Conservation (phyloP, 1,284 basidiomycete species). For the Hortiboletus rubellus region DNA sequence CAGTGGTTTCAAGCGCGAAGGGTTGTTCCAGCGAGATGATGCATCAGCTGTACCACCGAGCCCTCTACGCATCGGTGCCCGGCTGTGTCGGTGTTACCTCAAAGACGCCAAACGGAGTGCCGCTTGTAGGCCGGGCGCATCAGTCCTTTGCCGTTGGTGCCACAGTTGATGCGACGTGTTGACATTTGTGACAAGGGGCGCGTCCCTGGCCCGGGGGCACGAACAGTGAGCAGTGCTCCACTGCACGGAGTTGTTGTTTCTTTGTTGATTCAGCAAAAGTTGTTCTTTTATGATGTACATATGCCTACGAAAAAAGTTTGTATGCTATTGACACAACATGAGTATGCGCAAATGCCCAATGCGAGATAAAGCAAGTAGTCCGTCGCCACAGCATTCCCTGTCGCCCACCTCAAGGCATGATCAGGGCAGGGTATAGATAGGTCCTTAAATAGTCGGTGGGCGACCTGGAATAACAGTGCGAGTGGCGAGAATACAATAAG, state of each 20-base stretch:
- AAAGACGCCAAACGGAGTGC: conserved; percentile 8
- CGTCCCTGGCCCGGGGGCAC: not conserved
- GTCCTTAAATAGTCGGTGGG: conserved; percentile 33
- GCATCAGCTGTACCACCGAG: conserved; percentile 11
- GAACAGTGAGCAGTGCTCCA: conserved; percentile 9
- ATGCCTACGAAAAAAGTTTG: conserved; percentile 33
- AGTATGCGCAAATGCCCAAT: conserved; percentile 30
- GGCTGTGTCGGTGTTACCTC: conserved; percentile 24
- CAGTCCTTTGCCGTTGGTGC: conserved; percentile 3
- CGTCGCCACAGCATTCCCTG: conserved; percentile 23
- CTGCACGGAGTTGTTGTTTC: not conserved
- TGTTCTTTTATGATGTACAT: conserved; percentile 36
- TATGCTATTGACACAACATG: conserved; percentile 43
- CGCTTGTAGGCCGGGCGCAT: not conserved
- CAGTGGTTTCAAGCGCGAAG: not conserved
- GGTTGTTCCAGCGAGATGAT: conserved; percentile 11
- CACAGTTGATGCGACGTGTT: conserved; percentile 2
- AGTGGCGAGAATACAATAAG: conserved; percentile 30
- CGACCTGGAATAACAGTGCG: conserved; percentile 10
- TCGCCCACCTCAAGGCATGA: conserved; percentile 23
- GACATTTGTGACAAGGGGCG: conserved; percentile 15
- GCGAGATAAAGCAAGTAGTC: conserved; percentile 36
- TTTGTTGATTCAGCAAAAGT: conserved; percentile 28
- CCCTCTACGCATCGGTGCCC: conserved; percentile 13
- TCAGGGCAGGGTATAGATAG: conserved; percentile 34